Conservation (phyloP, 2,329 filamentous ascomycete species). For the Diplodia sapinea region DNA sequence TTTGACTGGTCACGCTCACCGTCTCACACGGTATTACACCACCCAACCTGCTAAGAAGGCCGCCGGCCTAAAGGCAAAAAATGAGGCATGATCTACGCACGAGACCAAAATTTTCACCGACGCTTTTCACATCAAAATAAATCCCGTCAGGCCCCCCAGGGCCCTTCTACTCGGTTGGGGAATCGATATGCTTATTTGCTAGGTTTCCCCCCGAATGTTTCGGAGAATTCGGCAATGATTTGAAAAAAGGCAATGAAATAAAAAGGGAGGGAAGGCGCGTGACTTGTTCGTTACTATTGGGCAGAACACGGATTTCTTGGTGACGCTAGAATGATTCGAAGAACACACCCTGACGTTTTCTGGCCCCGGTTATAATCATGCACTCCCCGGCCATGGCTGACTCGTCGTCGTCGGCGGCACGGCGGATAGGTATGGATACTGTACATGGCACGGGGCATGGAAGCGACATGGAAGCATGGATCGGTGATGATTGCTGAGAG, state of each 20-base stretch:
- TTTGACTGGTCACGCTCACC: neutral
- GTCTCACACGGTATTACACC: neutral
- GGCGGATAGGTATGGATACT: neutral
- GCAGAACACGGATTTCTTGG: neutral
- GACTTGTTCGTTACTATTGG: neutral
- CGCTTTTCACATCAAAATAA: neutral
- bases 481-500: neutral
- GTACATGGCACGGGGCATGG: neutral
- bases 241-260: neutral
- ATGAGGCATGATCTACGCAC: neutral
- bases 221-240: neutral
- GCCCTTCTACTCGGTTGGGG: neutral
- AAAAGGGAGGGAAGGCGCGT: neutral
- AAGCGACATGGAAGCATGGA: neutral
- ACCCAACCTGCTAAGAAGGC: neutral
- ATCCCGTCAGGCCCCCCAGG: neutral
- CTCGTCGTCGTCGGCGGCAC: neutral
- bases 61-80: neutral
- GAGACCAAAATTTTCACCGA: neutral
- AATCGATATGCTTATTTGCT: neutral
- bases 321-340: neutral
- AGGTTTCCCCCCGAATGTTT: neutral
- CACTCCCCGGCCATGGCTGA: neutral
- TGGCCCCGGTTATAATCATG: neutral
- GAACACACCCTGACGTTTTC: neutral